Percentiles rank a stretch among this genome's conserved stretches.
Conservation (phyloP, 1,139 yeast species). For the Blastobotrys persicus region DNA sequence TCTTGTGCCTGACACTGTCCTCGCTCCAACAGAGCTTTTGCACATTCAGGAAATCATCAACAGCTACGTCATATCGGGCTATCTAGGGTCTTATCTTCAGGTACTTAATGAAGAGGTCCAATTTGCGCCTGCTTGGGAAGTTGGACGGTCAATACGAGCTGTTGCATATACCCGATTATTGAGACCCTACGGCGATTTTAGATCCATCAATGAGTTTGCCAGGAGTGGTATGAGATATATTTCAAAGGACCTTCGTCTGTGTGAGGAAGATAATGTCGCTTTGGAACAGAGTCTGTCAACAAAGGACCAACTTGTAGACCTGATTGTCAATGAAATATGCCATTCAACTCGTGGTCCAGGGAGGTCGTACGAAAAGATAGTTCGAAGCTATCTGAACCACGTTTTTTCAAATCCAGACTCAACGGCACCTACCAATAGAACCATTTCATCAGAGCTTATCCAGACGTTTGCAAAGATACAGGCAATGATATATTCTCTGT, state of each 20-base stretch:
- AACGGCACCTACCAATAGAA: background rate
- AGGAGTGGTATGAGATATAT: constrained; percentile 2
- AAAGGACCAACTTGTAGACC: background rate
- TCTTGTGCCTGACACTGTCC: background rate
- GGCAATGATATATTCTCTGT: constrained; percentile 16
- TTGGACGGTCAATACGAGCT: constrained; percentile 16
- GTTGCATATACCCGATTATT: constrained; percentile 16
- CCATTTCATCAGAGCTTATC: background rate
- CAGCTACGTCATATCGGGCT: constrained; percentile 11
- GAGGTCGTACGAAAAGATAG: constrained; percentile 3
- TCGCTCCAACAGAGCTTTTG: background rate
- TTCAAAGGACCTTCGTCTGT: background rate
- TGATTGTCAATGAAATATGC: background rate
- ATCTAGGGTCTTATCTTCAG: constrained; percentile 14
- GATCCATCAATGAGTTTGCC: background rate
- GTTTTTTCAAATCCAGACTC: background rate
- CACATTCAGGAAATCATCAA: constrained; percentile 18
- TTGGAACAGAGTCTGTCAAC: background rate
- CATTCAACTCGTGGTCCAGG: constrained; percentile 1
- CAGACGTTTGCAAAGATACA: constrained; percentile 17
- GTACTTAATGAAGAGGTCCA: constrained; percentile 11
- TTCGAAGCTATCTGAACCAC: constrained; percentile 3
- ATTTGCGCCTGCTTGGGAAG: constrained; percentile 15
- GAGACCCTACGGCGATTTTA: background rate
- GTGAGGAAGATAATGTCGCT: background rate